Evolutionary conservation across 192 early-diverging fungal species (phyloP), one percentile per base, ranked within the genome.

Genomic region (Backusella westeae): DNA sequence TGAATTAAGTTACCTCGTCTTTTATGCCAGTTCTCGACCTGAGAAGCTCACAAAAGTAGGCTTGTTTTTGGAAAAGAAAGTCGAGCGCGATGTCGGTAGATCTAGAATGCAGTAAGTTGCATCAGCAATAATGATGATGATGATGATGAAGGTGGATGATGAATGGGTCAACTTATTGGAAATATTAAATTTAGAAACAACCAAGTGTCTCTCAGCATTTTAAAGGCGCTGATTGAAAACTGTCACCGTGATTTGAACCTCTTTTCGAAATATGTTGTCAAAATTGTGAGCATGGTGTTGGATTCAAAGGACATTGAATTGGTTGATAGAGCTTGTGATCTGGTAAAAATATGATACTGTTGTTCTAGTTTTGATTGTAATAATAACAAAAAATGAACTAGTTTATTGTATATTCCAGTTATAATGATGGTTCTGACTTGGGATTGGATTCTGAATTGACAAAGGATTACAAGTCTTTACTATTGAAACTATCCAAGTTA

Each of bases 21-120:
- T 93, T 84, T 98, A 98, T 77, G 93, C 94, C 35, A 90, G 89
- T 52, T 90, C 92, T 67, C 92, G 94, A 77, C 95, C 95, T 1
- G 92, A 93, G 15, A 98, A 98, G 82, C 89, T 97, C 44, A 89
- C 92, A 69, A 98, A 98, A 81, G 94, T 97, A 49, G 96, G 95
- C 74, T 81, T 83, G 3, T 95, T 91, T 79, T 83, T 98, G 39
- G 93, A 94, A 70, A 90, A 89, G 77, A 88, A 90, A 75, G 86
- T 92, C 23, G 82, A 85, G 38, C 79, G 81, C 39, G 95, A 98
- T 73, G 77, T 91, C 65, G 77, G 84, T 53, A 91, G 90, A 74
- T 83, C 82, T 65, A 77, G 85, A 52, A 85, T 82, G 65, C 80
- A 89, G 85, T 94, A 89, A 73, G 90, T 91, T n/a, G 12, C 21